Percentiles rank a stretch among this genome's conserved stretches.
Conservation (phyloP, 352 stramenopile species). For the Blastocystis sp. region DNA sequence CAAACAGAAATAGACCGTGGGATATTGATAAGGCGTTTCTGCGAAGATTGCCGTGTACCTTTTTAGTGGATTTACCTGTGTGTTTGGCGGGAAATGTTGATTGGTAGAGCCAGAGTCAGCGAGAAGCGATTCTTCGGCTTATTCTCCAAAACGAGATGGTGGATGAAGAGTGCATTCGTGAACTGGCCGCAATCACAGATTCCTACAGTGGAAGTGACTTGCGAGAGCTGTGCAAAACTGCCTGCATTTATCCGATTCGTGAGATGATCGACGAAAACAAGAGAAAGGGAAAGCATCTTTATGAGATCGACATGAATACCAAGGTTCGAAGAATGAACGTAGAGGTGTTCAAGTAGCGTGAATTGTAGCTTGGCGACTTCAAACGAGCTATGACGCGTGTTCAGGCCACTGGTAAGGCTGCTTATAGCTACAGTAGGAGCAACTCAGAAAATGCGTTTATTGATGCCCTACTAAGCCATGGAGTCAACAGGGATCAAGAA, state of each 20-base stretch:
- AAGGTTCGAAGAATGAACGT: not conserved
- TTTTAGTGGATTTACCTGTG: slow-evolving; percentile 78
- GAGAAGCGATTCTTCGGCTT: slow-evolving; percentile 75
- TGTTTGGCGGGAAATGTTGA: not conserved
- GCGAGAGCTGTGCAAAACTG: slow-evolving; percentile 38
- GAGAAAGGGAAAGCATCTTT: slow-evolving; percentile 1
- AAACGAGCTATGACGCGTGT: slow-evolving; percentile 38
- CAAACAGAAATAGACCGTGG: slow-evolving; percentile 39
- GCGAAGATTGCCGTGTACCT: slow-evolving; percentile 78
- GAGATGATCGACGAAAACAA: slow-evolving; percentile 48
- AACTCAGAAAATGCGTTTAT: slow-evolving; percentile 17
- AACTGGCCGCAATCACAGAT: slow-evolving; percentile 73
- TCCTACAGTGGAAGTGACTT: slow-evolving; percentile 80
- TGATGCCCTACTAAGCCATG: slow-evolving; percentile 35
- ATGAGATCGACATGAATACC: slow-evolving; percentile 34
- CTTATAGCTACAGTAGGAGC: slow-evolving; percentile 29
- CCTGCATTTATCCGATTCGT: slow-evolving; percentile 35
- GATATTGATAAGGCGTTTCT: slow-evolving; percentile 74
- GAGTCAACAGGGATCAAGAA: not conserved
- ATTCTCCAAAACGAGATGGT: slow-evolving; percentile 73
- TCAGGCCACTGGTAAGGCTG: slow-evolving; percentile 35
- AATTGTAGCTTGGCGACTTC: slow-evolving; percentile 12
- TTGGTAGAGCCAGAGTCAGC: not conserved
- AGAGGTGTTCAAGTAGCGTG: not conserved
- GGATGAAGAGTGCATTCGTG: slow-evolving; percentile 69